Evolutionary conservation across 1,139 yeast genomes (phyloP), one percentile per base, ranked within the genome.

Genomic region (Geotrichum siamense): DNA sequence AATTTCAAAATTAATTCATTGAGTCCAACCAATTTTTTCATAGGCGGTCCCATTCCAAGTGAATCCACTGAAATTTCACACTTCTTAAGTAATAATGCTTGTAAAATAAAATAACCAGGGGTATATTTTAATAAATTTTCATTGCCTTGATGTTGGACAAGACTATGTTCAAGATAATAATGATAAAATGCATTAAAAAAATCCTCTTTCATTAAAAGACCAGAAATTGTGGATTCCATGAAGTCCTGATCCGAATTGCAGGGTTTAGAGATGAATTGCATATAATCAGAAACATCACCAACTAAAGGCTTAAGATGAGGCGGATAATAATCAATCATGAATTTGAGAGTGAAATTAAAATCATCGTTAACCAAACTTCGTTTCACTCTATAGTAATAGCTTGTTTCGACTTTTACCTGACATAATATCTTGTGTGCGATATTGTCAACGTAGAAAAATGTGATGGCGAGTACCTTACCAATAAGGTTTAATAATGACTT

Each of bases 101-200:
- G 37, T n/a, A 33, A n/a, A 10, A 33, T 13, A 20, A 33, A 33
- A 21, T 33, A 33, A 13, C 37, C 37, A 20, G 37, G 37, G 12
- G 37, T 9, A 21, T 12, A 33, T 22, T 33, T 33, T 19, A 21
- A 13, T 5, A 22, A 4, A 5, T 25, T 15, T 10, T 12, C 22
- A 20, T 33, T 17, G 3, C 15, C 20, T 20, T 52, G 44, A 30
- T 60, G 62, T 5, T 58, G 49, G 16, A 51, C 29, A 16, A 49
- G 47, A 17, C 66, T 55, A 13, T 61, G 46, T 44, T 63, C 47
- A 63, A 59, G 43, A 48, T 66, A 63, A 56, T 81, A 82, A 60
- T 85, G 94, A 56, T 85, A 78, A 47, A 83, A 65, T 55, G 85
- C 85, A 1, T 93, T 79, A 51, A 75, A 74, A 60, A 85, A 83